Evolutionary conservation across 495 filamentous ascomycete species (phyloP).

Genomic region (Hypoxylon crocopeplum): DNA sequence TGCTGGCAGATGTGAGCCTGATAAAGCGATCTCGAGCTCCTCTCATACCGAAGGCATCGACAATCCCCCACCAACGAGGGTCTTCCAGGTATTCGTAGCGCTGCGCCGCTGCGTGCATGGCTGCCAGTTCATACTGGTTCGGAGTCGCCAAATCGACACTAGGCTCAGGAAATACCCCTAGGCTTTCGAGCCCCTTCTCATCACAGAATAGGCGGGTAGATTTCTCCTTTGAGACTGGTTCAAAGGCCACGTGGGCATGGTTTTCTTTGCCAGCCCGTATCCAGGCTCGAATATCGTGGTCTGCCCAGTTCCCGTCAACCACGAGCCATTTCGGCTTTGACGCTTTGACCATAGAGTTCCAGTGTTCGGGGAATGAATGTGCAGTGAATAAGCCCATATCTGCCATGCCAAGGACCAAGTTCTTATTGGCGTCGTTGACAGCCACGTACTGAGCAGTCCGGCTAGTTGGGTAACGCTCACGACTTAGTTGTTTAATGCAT

Average conservation of each 20-base stretch:
- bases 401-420: constrained; percentile 86
- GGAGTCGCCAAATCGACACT: constrained; percentile 76
- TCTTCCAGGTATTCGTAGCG: constrained; percentile 69
- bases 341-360: constrained; percentile 63
- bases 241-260: constrained; percentile 72
- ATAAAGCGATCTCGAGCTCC: constrained; percentile 69
- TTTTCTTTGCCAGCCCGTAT: constrained; percentile 59
- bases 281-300: constrained; percentile 67
- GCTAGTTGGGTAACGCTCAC: constrained; percentile 52
- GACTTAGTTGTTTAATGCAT: constrained; percentile 64
- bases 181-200: constrained; percentile 31
- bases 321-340: constrained; percentile 74
- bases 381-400: constrained; percentile 87
- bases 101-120: constrained; percentile 73
- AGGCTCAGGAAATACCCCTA: constrained; percentile 66
- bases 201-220: constrained; percentile 69
- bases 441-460: constrained; percentile 91
- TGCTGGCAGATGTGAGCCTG: constrained; percentile 58
- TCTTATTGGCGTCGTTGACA: constrained; percentile 82
- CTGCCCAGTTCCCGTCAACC: constrained; percentile 83
- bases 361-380: constrained; percentile 56
- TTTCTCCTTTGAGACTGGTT: constrained; percentile 89
- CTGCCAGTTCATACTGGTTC: constrained; percentile 78
- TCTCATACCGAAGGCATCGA: constrained; percentile 76
- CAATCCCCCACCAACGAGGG: constrained; percentile 75